Base-by-base conservation (phyloP, 2,329 filamentous ascomycete genomes). In the Venturia nashicola region DNA sequence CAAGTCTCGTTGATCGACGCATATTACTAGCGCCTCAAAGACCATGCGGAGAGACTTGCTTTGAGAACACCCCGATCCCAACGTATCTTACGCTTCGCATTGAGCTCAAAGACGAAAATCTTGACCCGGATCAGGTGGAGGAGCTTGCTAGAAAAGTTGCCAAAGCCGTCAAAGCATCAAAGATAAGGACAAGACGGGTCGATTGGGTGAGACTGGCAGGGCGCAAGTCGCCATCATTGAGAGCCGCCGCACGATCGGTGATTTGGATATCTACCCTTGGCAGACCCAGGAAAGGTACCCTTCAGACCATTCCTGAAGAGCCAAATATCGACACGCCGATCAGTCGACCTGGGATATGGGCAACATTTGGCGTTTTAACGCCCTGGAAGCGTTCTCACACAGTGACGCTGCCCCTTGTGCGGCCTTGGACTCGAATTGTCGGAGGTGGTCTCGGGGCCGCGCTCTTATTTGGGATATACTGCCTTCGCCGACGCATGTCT, bases 101-200 rank as follows among this genome's bases (percentile, higher is more conserved):
- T 18, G 61, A 63, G 40, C 36, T 63, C 4, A 54, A 63, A 23
- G 23, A 57, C 12, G 46, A 63, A 11, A 40, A 2, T 18, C 43
- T 62, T n/a, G 51, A 40, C 20, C 18, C 20, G 4, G 48, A 63
- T 20, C 18, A 63, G 39, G 36, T 63, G 9, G 61, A 63, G 12
- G 61, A 63, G 18, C 51, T 63, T 39, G 61, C 61, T 12, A 39
- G 23, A 3, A 46, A n/a, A 6, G 23, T 63, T 51, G 27, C 61
- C 5, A 11, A n/a, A 20, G 61, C 61, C n/a, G 61, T 57, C 2
- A 32, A 16, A 20, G 11, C 42, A 23, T 63, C 61, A 3, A 63
- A 27, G 11, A 34, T 48, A 4, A 20, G 40, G 48, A 57, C 61
- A 1, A 27, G 61, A 20, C 44, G 61, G 1, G 48, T 63, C 7